A percentile compares a stretch with the other conserved stretches of the same genome.
Conservation (phyloP, 73 alveolate species). For the Stentor roeselii region DNA sequence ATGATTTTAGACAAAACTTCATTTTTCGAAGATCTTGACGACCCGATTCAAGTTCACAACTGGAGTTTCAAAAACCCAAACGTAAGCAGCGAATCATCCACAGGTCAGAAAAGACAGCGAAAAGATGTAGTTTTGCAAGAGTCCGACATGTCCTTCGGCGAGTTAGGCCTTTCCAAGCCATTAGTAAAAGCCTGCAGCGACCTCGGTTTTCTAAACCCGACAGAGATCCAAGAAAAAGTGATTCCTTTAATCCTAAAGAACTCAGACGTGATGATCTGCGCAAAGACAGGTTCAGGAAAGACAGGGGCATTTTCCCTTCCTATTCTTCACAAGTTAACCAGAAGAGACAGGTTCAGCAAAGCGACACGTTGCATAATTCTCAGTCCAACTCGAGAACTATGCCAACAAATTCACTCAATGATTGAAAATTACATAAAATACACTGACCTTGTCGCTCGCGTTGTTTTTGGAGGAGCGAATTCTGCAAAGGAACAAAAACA, state of each 20-base stretch:
- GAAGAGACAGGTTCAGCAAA: background rate
- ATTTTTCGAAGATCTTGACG: conserved; percentile 18
- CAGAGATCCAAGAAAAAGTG: conserved; percentile 91
- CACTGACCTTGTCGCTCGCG: conserved; percentile 66
- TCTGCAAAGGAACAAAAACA: conserved; percentile 75
- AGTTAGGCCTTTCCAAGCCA: conserved; percentile 77
- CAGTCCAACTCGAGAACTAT: conserved; percentile 97
- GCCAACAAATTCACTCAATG: conserved; percentile 91
- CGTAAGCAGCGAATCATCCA: background rate
- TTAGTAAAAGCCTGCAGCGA: conserved; percentile 85
- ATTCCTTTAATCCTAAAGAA: conserved; percentile 94
- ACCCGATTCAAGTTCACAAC: background rate
- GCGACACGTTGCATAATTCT: conserved; percentile 59
- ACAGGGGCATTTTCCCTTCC: conserved; percentile 99
- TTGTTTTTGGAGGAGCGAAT: conserved; percentile 84
- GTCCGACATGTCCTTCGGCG: conserved; percentile 41
- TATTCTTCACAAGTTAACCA: conserved; percentile 78
- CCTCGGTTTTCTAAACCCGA: conserved; percentile 93
- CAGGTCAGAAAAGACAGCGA: background rate
- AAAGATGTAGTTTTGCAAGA: conserved; percentile 9
- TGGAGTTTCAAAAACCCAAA: conserved; percentile 25
- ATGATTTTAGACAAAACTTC: conserved; percentile 13
- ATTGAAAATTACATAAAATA: conserved; percentile 74
- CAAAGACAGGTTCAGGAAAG: conserved; percentile 99
- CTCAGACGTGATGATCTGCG: conserved; percentile 94